Conservation (phyloP, 768 basidiomycete species). For the Suillus luteus region DNA sequence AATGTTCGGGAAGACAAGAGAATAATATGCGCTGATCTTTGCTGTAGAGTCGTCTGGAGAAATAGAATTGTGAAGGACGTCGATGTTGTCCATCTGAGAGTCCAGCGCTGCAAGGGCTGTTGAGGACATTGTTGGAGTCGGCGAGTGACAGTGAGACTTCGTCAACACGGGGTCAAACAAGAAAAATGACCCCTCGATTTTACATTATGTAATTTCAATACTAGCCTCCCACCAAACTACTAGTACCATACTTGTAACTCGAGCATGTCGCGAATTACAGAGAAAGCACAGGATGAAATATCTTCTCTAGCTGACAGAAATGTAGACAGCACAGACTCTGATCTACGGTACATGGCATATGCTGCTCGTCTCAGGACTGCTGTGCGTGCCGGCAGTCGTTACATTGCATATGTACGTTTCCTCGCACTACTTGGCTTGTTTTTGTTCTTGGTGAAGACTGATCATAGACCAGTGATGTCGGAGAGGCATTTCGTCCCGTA, state of each 20-base stretch:
- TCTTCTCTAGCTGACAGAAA: slow-evolving; percentile 62
- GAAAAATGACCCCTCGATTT: slow-evolving; percentile 17
- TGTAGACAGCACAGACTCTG: slow-evolving; percentile 67
- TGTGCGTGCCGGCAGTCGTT: slow-evolving; percentile 65
- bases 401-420: slow-evolving; percentile 71
- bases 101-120: slow-evolving; percentile 7
- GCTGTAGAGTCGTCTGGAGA: slow-evolving; percentile 44
- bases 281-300: slow-evolving; percentile 49
- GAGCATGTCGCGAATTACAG: slow-evolving; percentile 17
- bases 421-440: neutral
- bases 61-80: neutral
- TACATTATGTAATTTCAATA: slow-evolving; percentile 18
- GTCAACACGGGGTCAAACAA: slow-evolving; percentile 16
- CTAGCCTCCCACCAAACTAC: neutral
- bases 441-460: slow-evolving; percentile 21
- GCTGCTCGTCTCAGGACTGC: slow-evolving; percentile 78
- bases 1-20: slow-evolving; percentile 90
- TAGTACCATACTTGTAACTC: too few species aligned
- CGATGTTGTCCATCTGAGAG: slow-evolving; percentile 3
- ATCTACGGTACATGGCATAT: slow-evolving; percentile 74
- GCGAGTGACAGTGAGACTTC: slow-evolving; percentile 7
- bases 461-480: slow-evolving; percentile 73
- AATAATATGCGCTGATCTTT: slow-evolving; percentile 92
- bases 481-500: slow-evolving; percentile 82
- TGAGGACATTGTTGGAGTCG: slow-evolving; percentile 23